A percentile compares a stretch with the other conserved stretches of the same genome.
Evolutionary conservation across 768 basidiomycete genomes (phyloP).

Genomic region (Harrya chromipes): DNA sequence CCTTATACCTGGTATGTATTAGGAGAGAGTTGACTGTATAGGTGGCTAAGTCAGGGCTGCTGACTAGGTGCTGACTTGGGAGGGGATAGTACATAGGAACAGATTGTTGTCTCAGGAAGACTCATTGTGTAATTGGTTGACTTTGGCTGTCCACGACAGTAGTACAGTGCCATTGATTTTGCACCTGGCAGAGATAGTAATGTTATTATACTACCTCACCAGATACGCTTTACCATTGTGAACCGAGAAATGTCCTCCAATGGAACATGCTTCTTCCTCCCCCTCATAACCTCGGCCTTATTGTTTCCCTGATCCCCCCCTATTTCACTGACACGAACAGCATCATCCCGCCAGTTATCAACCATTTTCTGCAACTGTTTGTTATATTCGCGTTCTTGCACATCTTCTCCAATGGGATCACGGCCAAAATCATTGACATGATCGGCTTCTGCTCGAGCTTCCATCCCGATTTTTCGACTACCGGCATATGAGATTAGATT

Average conservation of each 20-base stretch:
- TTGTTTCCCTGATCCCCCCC: constrained; percentile 46
- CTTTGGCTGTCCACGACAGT: too few species aligned
- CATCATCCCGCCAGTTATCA: constrained; percentile 68
- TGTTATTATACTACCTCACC: constrained; percentile 37
- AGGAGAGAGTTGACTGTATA: too few species aligned
- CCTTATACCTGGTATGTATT: too few species aligned
- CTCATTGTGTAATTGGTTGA: too few species aligned
- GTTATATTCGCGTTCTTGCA: constrained; percentile 86
- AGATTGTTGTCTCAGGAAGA: too few species aligned
- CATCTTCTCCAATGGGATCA: constrained; percentile 88
- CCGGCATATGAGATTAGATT: constrained; percentile 84
- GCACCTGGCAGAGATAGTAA: too few species aligned
- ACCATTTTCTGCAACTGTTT: constrained; percentile 72
- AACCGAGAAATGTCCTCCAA: constrained; percentile 90
- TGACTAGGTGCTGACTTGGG: too few species aligned
- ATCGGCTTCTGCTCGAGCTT: constrained; percentile 70
- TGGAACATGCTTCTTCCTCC: constrained; percentile 51
- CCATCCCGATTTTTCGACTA: constrained; percentile 71
- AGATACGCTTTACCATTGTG: constrained; percentile 96
- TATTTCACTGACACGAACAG: constrained; percentile 63
- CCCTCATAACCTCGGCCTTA: constrained; percentile 23
- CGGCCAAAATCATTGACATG: constrained; percentile 83
- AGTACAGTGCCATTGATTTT: too few species aligned
- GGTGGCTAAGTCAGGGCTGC: too few species aligned
- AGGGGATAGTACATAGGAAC: too few species aligned